Evolutionary conservation across 768 basidiomycete genomes (phyloP), one percentile per base, ranked within the genome.

Genomic region (Megacollybia marginata): DNA sequence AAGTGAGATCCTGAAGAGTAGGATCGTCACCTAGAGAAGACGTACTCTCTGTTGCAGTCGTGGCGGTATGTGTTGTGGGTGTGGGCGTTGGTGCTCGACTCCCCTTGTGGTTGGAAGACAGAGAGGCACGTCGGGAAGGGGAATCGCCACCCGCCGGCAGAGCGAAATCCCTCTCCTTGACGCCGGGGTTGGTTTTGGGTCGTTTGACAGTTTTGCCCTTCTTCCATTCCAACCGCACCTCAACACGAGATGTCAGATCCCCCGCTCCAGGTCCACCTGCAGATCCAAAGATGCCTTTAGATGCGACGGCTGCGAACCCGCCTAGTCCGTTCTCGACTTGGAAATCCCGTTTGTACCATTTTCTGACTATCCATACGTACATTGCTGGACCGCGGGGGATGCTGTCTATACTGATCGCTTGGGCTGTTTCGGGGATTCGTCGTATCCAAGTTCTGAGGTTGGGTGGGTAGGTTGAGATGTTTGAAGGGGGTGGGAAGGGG

Each of bases 171-270:
- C 23, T 2, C 23, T 28, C 23, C 23, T 28, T 28, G 23, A 28
- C 6, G 6, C 23, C 23, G n/a, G n/a, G n/a, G n/a, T 6, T 28
- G 23, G 6, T 28, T 28, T 6, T 28, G 23, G 6, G 6, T 28
- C 23, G 23, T 18, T 40, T 40, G 4, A 18, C 38, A 5, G 57
- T 59, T 57, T 68, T 71, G 20, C 75, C 76, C 44, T 85, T 68
- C 57, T 76, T 76, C 90, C 90, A 92, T 65, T 91, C 88, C 61
- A 92, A 85, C 43, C 81, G 67, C 16, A 92, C 79, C 57, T 91
- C 87, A 1, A 88, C 75, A 20, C 69, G 71, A 1, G 68, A 70
- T 36, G 69, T 65, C 13, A 62, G 51, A 3, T 55, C 60, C 7
- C 38, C 38, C n/a, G 16, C 35, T 2, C 38, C 38, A 2, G 19